Evolutionary conservation across 129 eudicot genomes (phyloP), one percentile per base, ranked within the genome.

Genomic region (Escallonia rubra): DNA sequence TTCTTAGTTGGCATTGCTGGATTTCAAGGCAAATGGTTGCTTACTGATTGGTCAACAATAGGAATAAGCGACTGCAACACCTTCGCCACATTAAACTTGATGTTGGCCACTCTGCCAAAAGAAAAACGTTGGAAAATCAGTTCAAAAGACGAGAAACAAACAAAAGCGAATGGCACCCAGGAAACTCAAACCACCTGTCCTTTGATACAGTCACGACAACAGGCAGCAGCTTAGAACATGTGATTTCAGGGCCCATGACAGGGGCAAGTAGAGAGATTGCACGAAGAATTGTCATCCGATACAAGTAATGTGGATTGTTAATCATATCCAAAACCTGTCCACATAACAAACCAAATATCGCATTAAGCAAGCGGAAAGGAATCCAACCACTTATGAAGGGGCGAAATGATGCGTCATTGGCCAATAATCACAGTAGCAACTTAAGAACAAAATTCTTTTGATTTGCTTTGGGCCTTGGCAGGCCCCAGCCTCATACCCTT

Each of bases 1-100:
- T 55, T 3, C 5, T 53, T 6, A 2, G 23, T 12, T 53, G 16
- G 39, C 59, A 23, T 23, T 23, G 34, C 34, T 23, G 34, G 34
- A 23, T 23, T 23, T 23, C 1, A 23, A 23, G 34, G 34, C 34
- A n/a, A 71, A 11, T 58, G 64, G 61, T 41, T 58, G 66, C 93
- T 78, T 72, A 93, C 99, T 41, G 96, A 75, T 42, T 82, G 90
- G 55, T 93, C 99, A 58, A 93, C 99, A 7, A 93, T 89, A 59
- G 95, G 83, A 67, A 85, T 72, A 47, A 93, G 76, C 59, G 96
- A 89, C 56, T 89, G 96, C 80, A 93, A 70, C 65, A 93, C 99
- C 90, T 93, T 93, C 40, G 99, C 99, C 43, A 84, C 99, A 56
- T 93, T 93, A 67, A 93, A 93, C 66, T 89, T 93, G 71, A 93